These are phyloP conservation scores for Cryptococcus sp. DNA, from an alignment of 1,284 basidiomycete species.

Conservation along the genomic window DNA sequence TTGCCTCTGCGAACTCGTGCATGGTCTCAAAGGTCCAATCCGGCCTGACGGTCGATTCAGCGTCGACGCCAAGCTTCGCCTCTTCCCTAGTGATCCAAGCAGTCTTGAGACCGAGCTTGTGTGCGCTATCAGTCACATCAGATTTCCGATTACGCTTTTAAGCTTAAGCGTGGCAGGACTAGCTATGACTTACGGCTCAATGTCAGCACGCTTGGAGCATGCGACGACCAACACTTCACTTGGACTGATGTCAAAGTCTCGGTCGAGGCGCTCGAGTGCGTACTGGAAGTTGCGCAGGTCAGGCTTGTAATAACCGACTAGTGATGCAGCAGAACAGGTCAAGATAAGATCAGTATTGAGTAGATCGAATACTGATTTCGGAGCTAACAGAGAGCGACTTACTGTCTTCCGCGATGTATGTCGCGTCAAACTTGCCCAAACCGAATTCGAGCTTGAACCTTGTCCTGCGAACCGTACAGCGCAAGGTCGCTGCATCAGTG, in stretches of 20 bases:
- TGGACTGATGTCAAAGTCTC: constrained; percentile 27
- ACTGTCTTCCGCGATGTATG: constrained; percentile 42
- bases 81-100: constrained; percentile 36
- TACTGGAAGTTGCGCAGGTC: constrained; percentile 38
- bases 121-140: constrained; percentile 18
- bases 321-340: no score
- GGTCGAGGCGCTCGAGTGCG: constrained; percentile 28
- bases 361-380: not conserved
- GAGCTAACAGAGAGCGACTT: constrained; percentile 6
- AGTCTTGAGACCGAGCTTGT: constrained; percentile 34
- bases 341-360: not conserved
- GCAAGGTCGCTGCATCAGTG: not conserved
- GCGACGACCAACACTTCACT: constrained; percentile 37
- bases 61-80: constrained; percentile 26
- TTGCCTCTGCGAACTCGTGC: constrained; percentile 24
- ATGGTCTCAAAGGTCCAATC: constrained; percentile 25
- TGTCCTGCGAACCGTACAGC: constrained; percentile 12
- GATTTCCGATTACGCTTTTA: not conserved
- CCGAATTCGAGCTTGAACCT: constrained; percentile 34
- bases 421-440: constrained; percentile 29
- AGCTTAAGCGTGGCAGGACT: not conserved
- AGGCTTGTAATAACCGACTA: constrained; percentile 43
- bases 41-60: constrained; percentile 13
- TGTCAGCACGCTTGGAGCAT: constrained; percentile 35
- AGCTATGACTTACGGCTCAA: constrained; percentile 28